Base-by-base conservation (phyloP, 2,329 filamentous ascomycete species). In the Penicillium freii region DNA sequence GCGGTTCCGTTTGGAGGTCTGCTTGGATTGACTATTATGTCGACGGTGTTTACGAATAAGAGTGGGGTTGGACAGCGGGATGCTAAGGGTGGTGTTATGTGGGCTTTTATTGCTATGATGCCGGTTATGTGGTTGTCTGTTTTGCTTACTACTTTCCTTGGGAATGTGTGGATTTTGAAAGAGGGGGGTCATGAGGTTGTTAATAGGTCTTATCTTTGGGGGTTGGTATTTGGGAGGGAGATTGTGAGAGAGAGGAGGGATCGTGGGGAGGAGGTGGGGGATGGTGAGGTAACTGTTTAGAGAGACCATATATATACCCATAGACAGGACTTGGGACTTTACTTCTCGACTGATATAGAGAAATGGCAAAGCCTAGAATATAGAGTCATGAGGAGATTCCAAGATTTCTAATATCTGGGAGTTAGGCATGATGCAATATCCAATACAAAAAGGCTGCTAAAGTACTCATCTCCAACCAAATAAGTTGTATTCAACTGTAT, bases 31-130 rank as follows among this genome's bases (percentile, higher is more conserved):
- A 51, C 49, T 10, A 25, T 51, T 5, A 51, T 51, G 49, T 51
- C 49, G 38, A 51, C 49, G 27, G 49, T 51, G 15, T 51, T 51
- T 43, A 42, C 38, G 5, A 43, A 51, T 33, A 51, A 51, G 38
- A 43, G 38, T 13, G 38, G 49, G 2, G 49, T 21, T 25, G 38
- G 9, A 5, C 25, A 33, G 19, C 5, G 9, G 4, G 38, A 43
- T 42, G 27, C 49, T 9, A 29, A 33, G 19, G n/a, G 11, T 60
- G 84, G 81, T 0, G 83, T 88, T n/a, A 83, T 85, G 61, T 87
- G 85, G 82, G 83, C 85, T 0, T 87, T 87, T 63, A 78, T 87
- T 39, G 76, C 84, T 0, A 80, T 89, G 38, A 72, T 83, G 13
- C 86, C 86, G 0, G 81, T 89, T 56, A 79, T 87, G 73, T 80